phyloP scores from a whole-genome alignment of 2,329 filamentous ascomycete genomes.

The Aureobasidium sp. region DNA sequence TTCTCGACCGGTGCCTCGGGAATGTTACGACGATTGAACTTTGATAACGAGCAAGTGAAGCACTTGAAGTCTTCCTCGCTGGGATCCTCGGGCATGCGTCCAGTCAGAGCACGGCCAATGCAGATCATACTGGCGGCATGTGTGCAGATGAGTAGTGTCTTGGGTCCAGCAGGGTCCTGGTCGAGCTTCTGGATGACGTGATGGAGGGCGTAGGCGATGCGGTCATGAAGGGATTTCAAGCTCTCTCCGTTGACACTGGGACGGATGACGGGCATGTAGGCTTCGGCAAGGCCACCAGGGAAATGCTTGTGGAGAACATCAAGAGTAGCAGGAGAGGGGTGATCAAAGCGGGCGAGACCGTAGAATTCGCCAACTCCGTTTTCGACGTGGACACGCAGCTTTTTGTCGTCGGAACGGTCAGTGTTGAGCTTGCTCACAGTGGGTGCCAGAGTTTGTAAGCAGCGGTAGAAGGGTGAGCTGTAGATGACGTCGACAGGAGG shows the following conservation, averaged over 20 bases:
- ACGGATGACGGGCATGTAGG: constrained; percentile 60
- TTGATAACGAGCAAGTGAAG: constrained; percentile 84
- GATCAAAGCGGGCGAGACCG: constrained; percentile 84
- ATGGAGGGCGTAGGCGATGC: constrained; percentile 75
- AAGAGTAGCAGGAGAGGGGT: constrained; percentile 79
- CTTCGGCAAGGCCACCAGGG: constrained; percentile 61
- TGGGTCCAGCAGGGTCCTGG: constrained; percentile 65
- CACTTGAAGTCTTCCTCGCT: constrained; percentile 84
- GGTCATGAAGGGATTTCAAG: constrained; percentile 81
- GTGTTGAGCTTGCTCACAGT: constrained; percentile 60
- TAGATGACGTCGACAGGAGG: constrained; percentile 82
- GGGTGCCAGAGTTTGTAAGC: constrained; percentile 84
- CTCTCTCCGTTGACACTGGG: constrained; percentile 83
- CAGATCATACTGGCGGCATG: constrained; percentile 94
- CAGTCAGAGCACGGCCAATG: constrained; percentile 84
- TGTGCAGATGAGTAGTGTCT: constrained; percentile 81
- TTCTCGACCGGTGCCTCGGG: constrained; percentile 19
- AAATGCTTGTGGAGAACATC: constrained; percentile 73
- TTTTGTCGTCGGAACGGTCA: constrained; percentile 29
- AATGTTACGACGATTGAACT: constrained; percentile 59
- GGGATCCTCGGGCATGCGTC: constrained; percentile 74
- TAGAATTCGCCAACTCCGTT: constrained; percentile 82
- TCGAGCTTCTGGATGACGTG: constrained; percentile 80
- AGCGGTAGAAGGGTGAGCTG: constrained; percentile 88
- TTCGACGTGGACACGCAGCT: constrained; percentile 39